Evolutionary conservation across 1,139 yeast genomes (phyloP), one percentile per base, ranked within the genome.

Genomic region (Oligophagozyma castellii): DNA sequence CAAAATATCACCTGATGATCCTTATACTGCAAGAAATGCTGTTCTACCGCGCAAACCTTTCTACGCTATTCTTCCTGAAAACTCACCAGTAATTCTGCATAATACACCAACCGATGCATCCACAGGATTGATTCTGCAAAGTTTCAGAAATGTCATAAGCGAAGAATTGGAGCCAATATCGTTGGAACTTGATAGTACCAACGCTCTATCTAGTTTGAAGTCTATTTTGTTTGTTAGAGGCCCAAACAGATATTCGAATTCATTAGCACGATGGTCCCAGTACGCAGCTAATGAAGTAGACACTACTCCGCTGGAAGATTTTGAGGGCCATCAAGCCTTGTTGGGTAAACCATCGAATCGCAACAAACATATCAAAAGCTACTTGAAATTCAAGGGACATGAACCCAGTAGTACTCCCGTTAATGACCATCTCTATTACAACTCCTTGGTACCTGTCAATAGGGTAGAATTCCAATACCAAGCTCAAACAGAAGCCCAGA

Each of bases 241-340:
- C 4, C 63, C 63, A 19, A 69, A 81, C 0, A 56, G 84, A 30
- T 68, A 67, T 40, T 61, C 73, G 1, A 56, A 64, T 23, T 63
- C 81, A 15, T 46, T 73, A 33, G 89, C 84, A 0, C 61, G 69
- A 4, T 79, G 92, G 92, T 49, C 69, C 0, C 66, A 73, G 0
- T 79, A 77, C 48, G 84, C 89, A 0, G 72, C 73, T 40, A 71
- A 70, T 1, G 55, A 59, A 1, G 68, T 71, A 2, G 93, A 79
- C 48, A 58, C 63, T 14, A 61, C 72, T 3, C 84, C 89, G 0
- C 56, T 78, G 21, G 68, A 61, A 6, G 52, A 60, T 18, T 42
- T 56, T 3, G 31, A 28, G 11, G 23, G 27, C 2, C 58, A 55
- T 33, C 45, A 32, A 12, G 44, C 42, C n/a, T n/a, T n/a, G n/a